Evolutionary conservation across 108 stramenopile genomes (phyloP).

Genomic region (Nitzschia putrida): DNA sequence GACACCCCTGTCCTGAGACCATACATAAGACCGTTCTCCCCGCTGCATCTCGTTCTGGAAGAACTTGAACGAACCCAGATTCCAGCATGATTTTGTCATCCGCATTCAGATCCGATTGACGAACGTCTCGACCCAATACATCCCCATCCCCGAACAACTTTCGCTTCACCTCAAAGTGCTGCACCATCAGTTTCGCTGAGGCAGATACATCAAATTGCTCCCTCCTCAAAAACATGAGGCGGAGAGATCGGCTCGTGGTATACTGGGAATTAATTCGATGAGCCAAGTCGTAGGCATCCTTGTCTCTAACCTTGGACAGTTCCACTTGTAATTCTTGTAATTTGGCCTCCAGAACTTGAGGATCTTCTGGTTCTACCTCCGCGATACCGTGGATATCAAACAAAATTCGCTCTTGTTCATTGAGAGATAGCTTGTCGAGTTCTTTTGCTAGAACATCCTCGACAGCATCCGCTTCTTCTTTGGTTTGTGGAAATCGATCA

Average conservation of each 20-base stretch:
- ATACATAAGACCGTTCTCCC: conserved; percentile 17
- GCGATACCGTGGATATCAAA: conserved; percentile 38
- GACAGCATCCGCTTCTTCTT: conserved; percentile 1
- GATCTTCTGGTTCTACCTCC: conserved; percentile 2
- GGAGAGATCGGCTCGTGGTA: conserved; percentile 33
- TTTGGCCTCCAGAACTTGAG: conserved; percentile 3
- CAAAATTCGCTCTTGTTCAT: conserved; percentile 11
- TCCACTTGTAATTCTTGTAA: conserved; percentile 3
- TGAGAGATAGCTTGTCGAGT: conserved; percentile 11
- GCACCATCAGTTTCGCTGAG: conserved; percentile 38
- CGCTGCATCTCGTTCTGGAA: conserved; percentile 23
- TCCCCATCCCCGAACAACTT: conserved; percentile 35
- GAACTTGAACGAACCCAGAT: conserved; percentile 15
- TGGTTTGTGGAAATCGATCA: conserved; percentile 9
- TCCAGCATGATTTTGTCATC: conserved; percentile 13
- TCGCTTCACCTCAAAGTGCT: conserved; percentile 36
- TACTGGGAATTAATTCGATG: conserved; percentile 13
- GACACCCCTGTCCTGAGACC: not conserved
- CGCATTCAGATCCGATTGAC: conserved; percentile 8
- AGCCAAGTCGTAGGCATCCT: conserved; percentile 19
- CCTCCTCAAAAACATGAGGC: conserved; percentile 46
- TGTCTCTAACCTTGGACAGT: not conserved
- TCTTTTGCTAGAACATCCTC: conserved; percentile 14
- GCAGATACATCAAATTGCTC: conserved; percentile 27
- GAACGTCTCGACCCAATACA: conserved; percentile 20